Evolutionary conservation across 352 stramenopile species (phyloP).

Genomic region (Phytophthora melonis): DNA sequence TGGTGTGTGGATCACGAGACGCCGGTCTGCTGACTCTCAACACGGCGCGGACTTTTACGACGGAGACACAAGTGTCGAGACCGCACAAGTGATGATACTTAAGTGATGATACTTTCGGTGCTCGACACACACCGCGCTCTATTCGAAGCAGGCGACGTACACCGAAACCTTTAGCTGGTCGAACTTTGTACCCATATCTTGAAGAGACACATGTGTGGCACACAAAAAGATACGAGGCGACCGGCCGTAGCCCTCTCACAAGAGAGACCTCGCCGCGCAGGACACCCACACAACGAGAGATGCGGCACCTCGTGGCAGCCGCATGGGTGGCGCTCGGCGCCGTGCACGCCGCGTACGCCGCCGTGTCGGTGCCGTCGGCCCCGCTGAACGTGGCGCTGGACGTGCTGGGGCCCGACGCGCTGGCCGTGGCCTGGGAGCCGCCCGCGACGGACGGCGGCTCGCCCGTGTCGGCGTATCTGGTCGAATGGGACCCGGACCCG

Average conservation of each 20-base stretch:
- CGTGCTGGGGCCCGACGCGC: slow-evolving; percentile 75
- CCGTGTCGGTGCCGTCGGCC: slow-evolving; percentile 45
- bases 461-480: slow-evolving; percentile 76
- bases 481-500: slow-evolving; percentile 94
- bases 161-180: too few species aligned
- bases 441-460: slow-evolving; percentile 78
- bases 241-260: too few species aligned
- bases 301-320: background rate
- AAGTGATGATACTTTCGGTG: too few species aligned
- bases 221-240: too few species aligned
- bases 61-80: background rate
- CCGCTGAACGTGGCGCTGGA: slow-evolving; percentile 74
- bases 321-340: background rate
- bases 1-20: slow-evolving; percentile 20
- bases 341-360: background rate
- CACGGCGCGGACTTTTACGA: slow-evolving; percentile 1
- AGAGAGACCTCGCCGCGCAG: too few species aligned
- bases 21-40: slow-evolving; percentile 18
- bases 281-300: background rate
- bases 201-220: too few species aligned
- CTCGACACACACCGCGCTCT: too few species aligned
- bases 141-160: too few species aligned
- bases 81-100: too few species aligned
- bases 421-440: slow-evolving; percentile 80
- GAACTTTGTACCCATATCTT: too few species aligned